A percentile compares a stretch with the other conserved stretches of the same genome.
phyloP scores from a whole-genome alignment of 1,139 yeast genomes.

The Hansenula anomala region DNA sequence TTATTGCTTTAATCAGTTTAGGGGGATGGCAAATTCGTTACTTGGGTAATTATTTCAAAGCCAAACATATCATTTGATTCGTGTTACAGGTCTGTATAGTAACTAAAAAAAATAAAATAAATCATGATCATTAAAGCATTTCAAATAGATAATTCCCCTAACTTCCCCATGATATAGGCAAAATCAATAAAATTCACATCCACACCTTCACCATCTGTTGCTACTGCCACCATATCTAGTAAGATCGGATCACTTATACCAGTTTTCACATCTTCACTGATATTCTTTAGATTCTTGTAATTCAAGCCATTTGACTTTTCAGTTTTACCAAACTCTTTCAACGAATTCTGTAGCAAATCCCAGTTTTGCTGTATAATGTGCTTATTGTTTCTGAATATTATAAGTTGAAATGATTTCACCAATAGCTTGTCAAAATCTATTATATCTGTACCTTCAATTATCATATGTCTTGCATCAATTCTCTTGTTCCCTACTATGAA shows the following conservation, averaged over 20 bases:
- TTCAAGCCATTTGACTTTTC: conserved; percentile 13
- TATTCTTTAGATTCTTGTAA: conserved; percentile 30
- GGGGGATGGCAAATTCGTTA: conserved; percentile 92
- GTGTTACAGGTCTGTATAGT: background rate
- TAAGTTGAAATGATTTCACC: conserved; percentile 32
- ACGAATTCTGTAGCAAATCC: conserved; percentile 25
- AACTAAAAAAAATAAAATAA: too few species aligned
- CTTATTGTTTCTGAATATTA: conserved; percentile 33
- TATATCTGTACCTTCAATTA: conserved; percentile 31
- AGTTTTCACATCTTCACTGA: conserved; percentile 27
- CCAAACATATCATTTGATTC: conserved; percentile 79
- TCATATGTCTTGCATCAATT: conserved; percentile 18
- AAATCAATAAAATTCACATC: conserved; percentile 35
- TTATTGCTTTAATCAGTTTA: conserved; percentile 65
- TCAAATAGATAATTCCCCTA: conserved; percentile 27
- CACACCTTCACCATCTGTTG: conserved; percentile 31
- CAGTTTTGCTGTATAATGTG: conserved; percentile 32
- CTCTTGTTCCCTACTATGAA: conserved; percentile 18
- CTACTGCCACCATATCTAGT: conserved; percentile 40
- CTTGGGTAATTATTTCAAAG: conserved; percentile 87
- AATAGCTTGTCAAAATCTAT: conserved; percentile 43
- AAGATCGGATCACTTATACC: conserved; percentile 27
- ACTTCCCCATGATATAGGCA: conserved; percentile 38
- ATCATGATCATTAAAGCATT: background rate
- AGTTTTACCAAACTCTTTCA: too few species aligned